Base-by-base conservation (phyloP, 1,284 basidiomycete genomes). In the Ceratobasidium theobromae region DNA sequence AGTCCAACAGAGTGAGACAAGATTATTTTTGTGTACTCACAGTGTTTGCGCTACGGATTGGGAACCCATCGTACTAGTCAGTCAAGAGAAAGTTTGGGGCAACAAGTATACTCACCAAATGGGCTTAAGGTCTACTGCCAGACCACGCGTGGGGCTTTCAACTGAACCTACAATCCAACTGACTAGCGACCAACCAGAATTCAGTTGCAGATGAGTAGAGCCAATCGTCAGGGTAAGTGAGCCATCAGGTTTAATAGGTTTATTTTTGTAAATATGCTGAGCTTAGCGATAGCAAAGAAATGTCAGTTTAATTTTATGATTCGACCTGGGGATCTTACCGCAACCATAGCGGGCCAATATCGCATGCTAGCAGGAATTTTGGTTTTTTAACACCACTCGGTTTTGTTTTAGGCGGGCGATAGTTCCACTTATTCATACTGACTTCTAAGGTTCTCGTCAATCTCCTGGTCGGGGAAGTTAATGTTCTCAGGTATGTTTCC, bases 41-140 rank as follows among this genome's bases (percentile, higher is more conserved):
- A n/a, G 57, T 49, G 25, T 60, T 60, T 3, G 49, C 57, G 25
- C 57, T 60, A 45, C 6, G 43, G 18, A 9, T 9, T 6, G 9
- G 18, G 43, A 5, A 45, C 6, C 9, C 5, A 8, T 9, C 18
- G 18, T 45, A 9, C 9, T 11, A 21, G 18, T 45, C 9, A 21
- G 43, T 21, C 9, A 9, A 45, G 9, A 9, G 18, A 11, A 21
- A 11, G 18, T 45, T 8, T 14, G 43, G 18, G 8, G n/a, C n/a
- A n/a, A n/a, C n/a, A 45, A 6, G 18, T 6, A 45, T 1, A 41
- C 33, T 28, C 18, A 62, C 46, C 58, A 48, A 43, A 62, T n/a
- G 3, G 58, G 58, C 27, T 62, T 62, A 30, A 62, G 18, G 48
- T 62, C 58, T 0, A 62, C 25, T 18, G 58, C 58, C 18, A 62